A percentile compares a stretch with the other conserved stretches of the same genome.
Conservation (phyloP, 129 eudicot species). For the Flaveria trinervia region DNA sequence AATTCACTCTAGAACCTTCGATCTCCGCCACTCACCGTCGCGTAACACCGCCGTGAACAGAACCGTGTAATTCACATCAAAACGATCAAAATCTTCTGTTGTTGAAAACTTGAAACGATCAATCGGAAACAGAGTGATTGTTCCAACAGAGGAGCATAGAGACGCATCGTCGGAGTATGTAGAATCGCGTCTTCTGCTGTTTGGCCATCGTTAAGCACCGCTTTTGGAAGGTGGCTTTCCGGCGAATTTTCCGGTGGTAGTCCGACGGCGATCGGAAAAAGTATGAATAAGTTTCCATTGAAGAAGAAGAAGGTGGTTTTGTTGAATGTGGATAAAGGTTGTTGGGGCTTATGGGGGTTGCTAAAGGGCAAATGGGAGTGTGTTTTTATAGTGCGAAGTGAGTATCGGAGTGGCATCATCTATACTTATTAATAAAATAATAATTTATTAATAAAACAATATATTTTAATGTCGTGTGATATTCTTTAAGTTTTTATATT, state of each 20-base stretch:
- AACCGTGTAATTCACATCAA: not conserved
- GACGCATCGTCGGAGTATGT: constrained; percentile 29
- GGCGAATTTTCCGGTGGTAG: constrained; percentile 17
- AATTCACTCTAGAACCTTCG: not conserved
- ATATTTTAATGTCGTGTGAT: no score
- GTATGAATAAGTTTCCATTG: constrained; percentile 30
- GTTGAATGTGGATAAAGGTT: constrained; percentile 9
- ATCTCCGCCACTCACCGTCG: not conserved
- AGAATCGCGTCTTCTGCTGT: constrained; percentile 19
- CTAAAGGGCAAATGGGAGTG: constrained; percentile 9
- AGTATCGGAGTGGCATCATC: not conserved
- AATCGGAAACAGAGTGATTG: constrained; percentile 43
- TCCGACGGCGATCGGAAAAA: constrained; percentile 15
- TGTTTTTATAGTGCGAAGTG: constrained; percentile 24
- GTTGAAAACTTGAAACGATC: not conserved
- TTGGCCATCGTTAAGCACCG: constrained; percentile 25
- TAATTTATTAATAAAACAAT: no score
- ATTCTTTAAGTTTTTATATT: no score
- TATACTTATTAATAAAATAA: no score
- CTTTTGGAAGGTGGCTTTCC: constrained; percentile 19
- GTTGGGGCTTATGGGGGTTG: constrained; percentile 22
- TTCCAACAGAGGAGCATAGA: constrained; percentile 28
- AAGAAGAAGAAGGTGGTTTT: not conserved
- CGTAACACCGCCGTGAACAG: constrained; percentile 8
- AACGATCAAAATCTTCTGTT: constrained; percentile 1